Conservation (phyloP, 345 rosid genomes). For the Melaleuca alternifolia region DNA sequence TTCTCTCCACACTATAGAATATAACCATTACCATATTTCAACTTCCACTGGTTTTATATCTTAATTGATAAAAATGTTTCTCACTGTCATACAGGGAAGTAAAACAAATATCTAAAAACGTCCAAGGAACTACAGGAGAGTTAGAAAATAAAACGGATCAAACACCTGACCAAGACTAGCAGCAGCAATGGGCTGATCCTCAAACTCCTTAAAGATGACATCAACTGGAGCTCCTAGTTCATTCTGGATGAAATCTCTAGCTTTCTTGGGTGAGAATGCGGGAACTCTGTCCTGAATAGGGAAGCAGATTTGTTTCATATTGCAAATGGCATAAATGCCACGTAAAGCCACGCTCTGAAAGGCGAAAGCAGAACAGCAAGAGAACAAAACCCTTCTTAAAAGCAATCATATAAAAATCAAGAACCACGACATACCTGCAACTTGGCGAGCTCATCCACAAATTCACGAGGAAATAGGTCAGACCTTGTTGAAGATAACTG, state of each 20-base stretch:
- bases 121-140: background rate
- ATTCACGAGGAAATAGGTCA: slow-evolving; percentile 82
- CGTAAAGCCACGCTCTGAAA: background rate
- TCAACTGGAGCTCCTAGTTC: slow-evolving; percentile 79
- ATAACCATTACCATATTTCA: background rate
- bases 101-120: background rate
- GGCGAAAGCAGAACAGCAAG: background rate
- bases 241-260: slow-evolving; percentile 50
- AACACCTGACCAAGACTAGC: slow-evolving; percentile 99
- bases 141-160: slow-evolving; percentile 11
- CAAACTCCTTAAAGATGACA: slow-evolving; percentile 63
- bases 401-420: background rate
- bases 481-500: slow-evolving; percentile 93
- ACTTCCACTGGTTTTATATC: background rate
- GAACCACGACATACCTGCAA: slow-evolving; percentile 52
- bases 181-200: slow-evolving; percentile 93
- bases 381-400: background rate
- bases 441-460: slow-evolving; percentile 95
- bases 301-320: background rate
- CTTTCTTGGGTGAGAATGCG: slow-evolving; percentile 83
- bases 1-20: background rate
- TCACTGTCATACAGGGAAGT: background rate
- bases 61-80: background rate
- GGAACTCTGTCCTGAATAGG: slow-evolving; percentile 85
- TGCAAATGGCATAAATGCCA: background rate